Base-by-base conservation (phyloP, 768 basidiomycete species). In the Podaxis carcinomalis region DNA sequence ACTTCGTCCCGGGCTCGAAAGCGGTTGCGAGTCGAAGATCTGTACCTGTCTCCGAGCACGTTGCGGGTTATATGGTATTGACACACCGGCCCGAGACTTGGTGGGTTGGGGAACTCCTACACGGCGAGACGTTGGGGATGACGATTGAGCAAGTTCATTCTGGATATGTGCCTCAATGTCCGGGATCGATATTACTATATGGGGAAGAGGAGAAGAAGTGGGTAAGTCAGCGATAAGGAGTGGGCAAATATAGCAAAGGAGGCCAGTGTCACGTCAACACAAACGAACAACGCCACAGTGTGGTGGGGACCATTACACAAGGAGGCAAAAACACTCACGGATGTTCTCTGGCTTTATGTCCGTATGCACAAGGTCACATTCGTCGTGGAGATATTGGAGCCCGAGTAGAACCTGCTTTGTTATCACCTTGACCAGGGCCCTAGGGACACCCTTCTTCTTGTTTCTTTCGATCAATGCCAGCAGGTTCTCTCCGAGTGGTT, bases 301-400 rank as follows among this genome's bases (percentile, higher is more conserved):
- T 37, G 52, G 19, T 49, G 62, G 61, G 52, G 52, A 39, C 28
- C 32, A 9, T 11, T 23, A 53, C 46, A 40, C 36, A 52, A 61
- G 59, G 28, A 53, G 47, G 46, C 25, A 62, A 40, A 52, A 63
- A 62, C 11, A 80, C 93, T 79, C 70, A 95, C 94, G 77, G 62
- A 97, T 93, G 70, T 97, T 97, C 80, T 97, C 95, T 58, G 94
- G 95, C 74, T 97, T 95, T 62, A 95, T 89, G 66, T 92, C 90
- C 21, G 95, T 97, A 70, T 97, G 95, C 27, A 95, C 92, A 42
- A 96, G 83, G 69, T 92, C 86, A 73, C 93, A 95, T 73, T 93
- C 92, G 25, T 93, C 90, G 67, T 97, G 95, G 11, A 97, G 84
- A 72, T 95, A 97, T 70, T 95, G 87, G 60, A 96, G 79, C 27